These are phyloP conservation scores for Lodderomyces jiufengensis DNA, from an alignment of 1,139 yeast species.

Conservation along the genomic window DNA sequence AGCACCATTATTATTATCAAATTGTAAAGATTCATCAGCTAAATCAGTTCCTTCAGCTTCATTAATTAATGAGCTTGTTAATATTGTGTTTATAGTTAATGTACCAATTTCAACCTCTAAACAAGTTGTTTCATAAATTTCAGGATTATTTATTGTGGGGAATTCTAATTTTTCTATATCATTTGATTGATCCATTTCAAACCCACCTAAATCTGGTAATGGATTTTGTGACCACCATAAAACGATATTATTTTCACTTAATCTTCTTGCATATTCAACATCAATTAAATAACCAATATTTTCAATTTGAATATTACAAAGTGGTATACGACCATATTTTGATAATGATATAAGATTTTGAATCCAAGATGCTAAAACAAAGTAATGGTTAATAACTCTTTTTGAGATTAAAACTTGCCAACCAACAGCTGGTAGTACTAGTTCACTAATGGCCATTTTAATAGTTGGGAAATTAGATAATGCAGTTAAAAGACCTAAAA, in stretches of 20 bases:
- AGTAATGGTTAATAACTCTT: slow-evolving; percentile 64
- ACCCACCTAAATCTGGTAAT: slow-evolving; percentile 83
- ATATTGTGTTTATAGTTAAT: slow-evolving; percentile 76
- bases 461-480: slow-evolving; percentile 63
- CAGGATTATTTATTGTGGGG: slow-evolving; percentile 75
- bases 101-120: slow-evolving; percentile 79
- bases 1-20: slow-evolving; percentile 43
- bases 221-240: slow-evolving; percentile 93
- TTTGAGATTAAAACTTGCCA: slow-evolving; percentile 80
- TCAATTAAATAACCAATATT: slow-evolving; percentile 80
- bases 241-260: slow-evolving; percentile 62
- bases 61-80: slow-evolving; percentile 78
- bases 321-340: slow-evolving; percentile 73
- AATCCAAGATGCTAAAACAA: slow-evolving; percentile 75
- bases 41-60: slow-evolving; percentile 89
- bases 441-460: slow-evolving; percentile 52
- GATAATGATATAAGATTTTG: slow-evolving; percentile 64
- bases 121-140: slow-evolving; percentile 73
- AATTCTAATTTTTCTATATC: slow-evolving; percentile 63
- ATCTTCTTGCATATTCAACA: slow-evolving; percentile 77
- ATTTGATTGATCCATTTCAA: slow-evolving; percentile 56
- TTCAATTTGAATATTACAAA: slow-evolving; percentile 78
- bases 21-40: slow-evolving; percentile 50
- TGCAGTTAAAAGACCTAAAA: slow-evolving; percentile 42
- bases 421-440: slow-evolving; percentile 70